Base-by-base conservation (phyloP, 352 stramenopile genomes). In the Thalassiosira mediterranea region DNA sequence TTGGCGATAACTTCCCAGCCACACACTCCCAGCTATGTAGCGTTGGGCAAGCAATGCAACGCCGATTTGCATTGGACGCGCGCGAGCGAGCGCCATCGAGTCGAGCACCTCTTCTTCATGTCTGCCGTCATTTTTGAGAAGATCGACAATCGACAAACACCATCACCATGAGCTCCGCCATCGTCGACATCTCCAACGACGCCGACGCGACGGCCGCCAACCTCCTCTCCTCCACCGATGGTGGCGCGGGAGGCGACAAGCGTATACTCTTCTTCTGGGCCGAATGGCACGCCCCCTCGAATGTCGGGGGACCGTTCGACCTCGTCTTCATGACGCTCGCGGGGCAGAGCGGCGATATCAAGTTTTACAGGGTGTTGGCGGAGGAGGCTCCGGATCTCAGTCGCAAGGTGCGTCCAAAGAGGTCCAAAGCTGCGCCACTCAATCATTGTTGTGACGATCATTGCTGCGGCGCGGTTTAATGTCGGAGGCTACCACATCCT, bases 261-360 rank as follows among this genome's bases (percentile, higher is more conserved):
- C 58, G 37, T 0, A 76, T 92, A 7, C 52, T 91, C 19, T 80
- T 92, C 37, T 92, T 90, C 53, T 87, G 76, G 49, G 82, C 83
- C 5, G 69, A 85, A 8, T 92, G 87, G 87, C 87, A 92, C 52
- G 79, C 69, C 25, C 79, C 71, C 4, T 90, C 78, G 0, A 53
- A 46, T 10, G 8, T 61, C 17, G 73, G 76, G 4, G 72, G 75
- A 23, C 46, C 64, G 8, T 79, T 90, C 17, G 59, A 84, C 25
- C 57, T 28, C n/a, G 65, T 91, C 0, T 58, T 90, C 15, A 44
- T 69, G 23, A 65, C 83, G 0, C 40, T 92, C 28, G 72, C 75
- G 2, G 26, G 21, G 10, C 37, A 62, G 19, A 57, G 25, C 8
- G 1, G 40, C 11, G 0, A 25, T 46, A 48, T 40, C 23, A 34